These are phyloP conservation scores for Yamadazyma taylorii DNA, from an alignment of 1,139 yeast genomes.

Conservation along the genomic window DNA sequence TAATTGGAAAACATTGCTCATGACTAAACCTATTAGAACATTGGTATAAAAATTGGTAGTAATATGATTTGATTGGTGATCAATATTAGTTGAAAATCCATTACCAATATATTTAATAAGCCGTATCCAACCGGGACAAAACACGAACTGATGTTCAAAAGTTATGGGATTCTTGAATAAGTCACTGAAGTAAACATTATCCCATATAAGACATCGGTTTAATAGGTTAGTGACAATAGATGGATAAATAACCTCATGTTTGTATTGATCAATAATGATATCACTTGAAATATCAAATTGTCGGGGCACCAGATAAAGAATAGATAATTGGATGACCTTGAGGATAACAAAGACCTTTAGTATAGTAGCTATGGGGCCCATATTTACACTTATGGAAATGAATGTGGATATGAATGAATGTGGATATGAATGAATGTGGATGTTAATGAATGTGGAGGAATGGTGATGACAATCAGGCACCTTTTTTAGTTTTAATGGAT, in stretches of 20 bases:
- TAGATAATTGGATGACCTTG: conserved; percentile 29
- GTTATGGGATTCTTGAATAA: conserved; percentile 49
- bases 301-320: conserved; percentile 33
- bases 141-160: conserved; percentile 90
- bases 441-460: too few species aligned
- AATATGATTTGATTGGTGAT: conserved; percentile 12
- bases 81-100: conserved; percentile 13
- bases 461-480: too few species aligned
- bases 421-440: too few species aligned
- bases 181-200: conserved; percentile 72
- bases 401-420: too few species aligned
- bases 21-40: conserved; percentile 41
- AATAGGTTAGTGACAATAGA: conserved; percentile 19
- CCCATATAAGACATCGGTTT: conserved; percentile 74
- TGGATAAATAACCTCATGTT: conserved; percentile 1
- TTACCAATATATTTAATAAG: conserved; percentile 31
- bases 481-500: neutral
- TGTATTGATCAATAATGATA: conserved; percentile 19
- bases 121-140: conserved; percentile 76
- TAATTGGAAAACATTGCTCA: conserved; percentile 57
- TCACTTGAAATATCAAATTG: conserved; percentile 44
- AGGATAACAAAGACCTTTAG: conserved; percentile 23
- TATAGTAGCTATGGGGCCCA: conserved; percentile 7
- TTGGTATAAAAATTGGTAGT: conserved; percentile 41
- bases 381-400: neutral